These are phyloP conservation scores for Coemansia sp. DNA, from an alignment of 192 early-diverging fungal species.

Conservation along the genomic window DNA sequence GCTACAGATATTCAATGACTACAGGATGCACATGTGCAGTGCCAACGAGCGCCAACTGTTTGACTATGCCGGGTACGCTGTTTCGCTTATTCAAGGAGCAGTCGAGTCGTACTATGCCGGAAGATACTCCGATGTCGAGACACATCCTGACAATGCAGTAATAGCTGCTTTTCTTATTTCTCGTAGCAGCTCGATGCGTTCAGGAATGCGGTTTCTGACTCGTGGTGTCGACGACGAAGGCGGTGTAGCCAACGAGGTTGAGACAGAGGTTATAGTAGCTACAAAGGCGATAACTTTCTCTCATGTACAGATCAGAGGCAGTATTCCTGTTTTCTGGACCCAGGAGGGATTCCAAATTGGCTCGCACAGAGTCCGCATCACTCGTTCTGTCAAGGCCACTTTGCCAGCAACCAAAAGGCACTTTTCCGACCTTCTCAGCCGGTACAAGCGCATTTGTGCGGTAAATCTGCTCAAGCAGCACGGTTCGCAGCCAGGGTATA, in stretches of 20 bases:
- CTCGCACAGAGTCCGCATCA: constrained; percentile 82
- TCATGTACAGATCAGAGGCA: constrained; percentile 85
- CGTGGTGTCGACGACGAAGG: constrained; percentile 97
- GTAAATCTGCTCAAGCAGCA: constrained; percentile 78
- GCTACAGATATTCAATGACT: constrained; percentile 75
- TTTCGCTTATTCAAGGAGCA: constrained; percentile 54
- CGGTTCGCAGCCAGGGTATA: constrained; percentile 27
- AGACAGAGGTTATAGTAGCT: constrained; percentile 85
- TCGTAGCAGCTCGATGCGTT: constrained; percentile 49
- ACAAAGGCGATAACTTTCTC: constrained; percentile 61
- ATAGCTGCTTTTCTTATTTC: constrained; percentile 46
- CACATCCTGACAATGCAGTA: not conserved
- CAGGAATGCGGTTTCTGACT: constrained; percentile 91
- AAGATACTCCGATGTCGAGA: not conserved
- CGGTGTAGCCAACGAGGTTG: constrained; percentile 97
- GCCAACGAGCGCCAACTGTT: constrained; percentile 63
- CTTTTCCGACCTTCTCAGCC: constrained; percentile 68
- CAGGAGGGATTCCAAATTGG: constrained; percentile 84
- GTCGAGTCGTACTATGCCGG: constrained; percentile 31
- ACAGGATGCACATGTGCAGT: constrained; percentile 72
- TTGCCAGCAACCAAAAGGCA: constrained; percentile 78
- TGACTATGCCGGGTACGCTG: constrained; percentile 74
- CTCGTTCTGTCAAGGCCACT: constrained; percentile 78
- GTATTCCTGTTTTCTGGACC: constrained; percentile 95
- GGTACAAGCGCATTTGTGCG: constrained; percentile 75